phyloP scores from a whole-genome alignment of 306 rosid genomes.

The Luffa acutangula region DNA sequence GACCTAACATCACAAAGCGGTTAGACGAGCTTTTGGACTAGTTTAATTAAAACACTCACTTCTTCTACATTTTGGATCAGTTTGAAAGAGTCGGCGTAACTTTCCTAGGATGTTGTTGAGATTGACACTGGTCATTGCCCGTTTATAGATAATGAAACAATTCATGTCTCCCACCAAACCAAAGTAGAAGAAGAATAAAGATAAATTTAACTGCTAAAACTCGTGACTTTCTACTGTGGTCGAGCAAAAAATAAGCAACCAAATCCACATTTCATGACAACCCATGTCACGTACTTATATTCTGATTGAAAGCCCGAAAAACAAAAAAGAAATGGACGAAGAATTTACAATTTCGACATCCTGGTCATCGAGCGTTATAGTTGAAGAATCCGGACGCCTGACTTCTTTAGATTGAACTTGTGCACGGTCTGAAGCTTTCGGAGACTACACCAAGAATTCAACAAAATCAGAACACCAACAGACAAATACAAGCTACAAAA shows the following conservation, averaged over 20 bases:
- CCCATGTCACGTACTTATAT: background rate
- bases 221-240: background rate
- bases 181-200: background rate
- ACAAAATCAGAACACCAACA: background rate
- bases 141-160: background rate
- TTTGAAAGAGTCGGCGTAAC: background rate
- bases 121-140: background rate
- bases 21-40: background rate
- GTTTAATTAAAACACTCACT: background rate
- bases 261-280: background rate
- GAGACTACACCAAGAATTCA: conserved; percentile 35
- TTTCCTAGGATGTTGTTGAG: background rate
- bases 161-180: background rate
- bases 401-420: conserved; percentile 76
- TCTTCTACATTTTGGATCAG: background rate
- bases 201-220: background rate
- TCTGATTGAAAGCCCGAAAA: background rate
- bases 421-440: conserved; percentile 68
- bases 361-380: conserved; percentile 80
- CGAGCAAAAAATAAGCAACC: background rate
- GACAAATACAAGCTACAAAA: background rate
- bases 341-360: conserved; percentile 80
- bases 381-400: conserved; percentile 61
- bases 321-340: background rate
- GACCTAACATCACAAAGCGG: background rate